These are phyloP conservation scores for Danielia oregonensis DNA, from an alignment of 805 yeast species.

Conservation along the genomic window DNA sequence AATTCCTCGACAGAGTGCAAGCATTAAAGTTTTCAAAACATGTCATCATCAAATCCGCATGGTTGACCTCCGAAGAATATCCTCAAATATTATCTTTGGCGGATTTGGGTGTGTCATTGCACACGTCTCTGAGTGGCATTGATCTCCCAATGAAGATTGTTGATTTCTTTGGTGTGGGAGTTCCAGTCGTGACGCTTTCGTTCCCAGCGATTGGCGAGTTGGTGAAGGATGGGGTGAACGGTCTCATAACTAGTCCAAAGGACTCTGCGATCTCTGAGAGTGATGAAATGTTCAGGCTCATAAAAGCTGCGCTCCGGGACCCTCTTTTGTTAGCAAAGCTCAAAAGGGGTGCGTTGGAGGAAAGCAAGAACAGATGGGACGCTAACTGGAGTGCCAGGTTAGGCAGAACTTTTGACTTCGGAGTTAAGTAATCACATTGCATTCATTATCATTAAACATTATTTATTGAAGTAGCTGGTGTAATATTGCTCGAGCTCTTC, in stretches of 20 bases:
- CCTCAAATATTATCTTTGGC: conserved; percentile 72
- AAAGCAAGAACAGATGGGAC: conserved; percentile 70
- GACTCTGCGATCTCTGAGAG: conserved; percentile 14
- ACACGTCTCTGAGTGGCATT: conserved; percentile 85
- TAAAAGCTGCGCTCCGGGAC: conserved; percentile 27
- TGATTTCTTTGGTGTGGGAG: conserved; percentile 93
- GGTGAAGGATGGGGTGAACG: conserved; percentile 67
- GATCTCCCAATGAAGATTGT: conserved; percentile 97
- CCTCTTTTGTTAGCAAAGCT: conserved; percentile 35
- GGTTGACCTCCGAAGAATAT: conserved; percentile 79
- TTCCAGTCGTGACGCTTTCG: conserved; percentile 79
- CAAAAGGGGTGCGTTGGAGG: conserved; percentile 67
- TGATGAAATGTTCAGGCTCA: conserved; percentile 22
- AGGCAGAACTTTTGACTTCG: conserved; percentile 26
- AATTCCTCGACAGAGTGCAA: conserved; percentile 48
- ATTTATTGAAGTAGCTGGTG: too few species aligned
- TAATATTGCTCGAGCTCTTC: too few species aligned
- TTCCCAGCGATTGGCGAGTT: conserved; percentile 80
- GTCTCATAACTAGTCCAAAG: conserved; percentile 42
- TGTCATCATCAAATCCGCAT: conserved; percentile 58
- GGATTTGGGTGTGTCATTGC: conserved; percentile 87
- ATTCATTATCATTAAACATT: conserved; percentile 2
- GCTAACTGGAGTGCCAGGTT: conserved; percentile 60
- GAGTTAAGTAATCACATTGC: conserved; percentile 1
- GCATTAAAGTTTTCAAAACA: conserved; percentile 40